Evolutionary conservation across 805 yeast species (phyloP), one percentile per base, ranked within the genome.

Genomic region (Monosporozyma solicola): DNA sequence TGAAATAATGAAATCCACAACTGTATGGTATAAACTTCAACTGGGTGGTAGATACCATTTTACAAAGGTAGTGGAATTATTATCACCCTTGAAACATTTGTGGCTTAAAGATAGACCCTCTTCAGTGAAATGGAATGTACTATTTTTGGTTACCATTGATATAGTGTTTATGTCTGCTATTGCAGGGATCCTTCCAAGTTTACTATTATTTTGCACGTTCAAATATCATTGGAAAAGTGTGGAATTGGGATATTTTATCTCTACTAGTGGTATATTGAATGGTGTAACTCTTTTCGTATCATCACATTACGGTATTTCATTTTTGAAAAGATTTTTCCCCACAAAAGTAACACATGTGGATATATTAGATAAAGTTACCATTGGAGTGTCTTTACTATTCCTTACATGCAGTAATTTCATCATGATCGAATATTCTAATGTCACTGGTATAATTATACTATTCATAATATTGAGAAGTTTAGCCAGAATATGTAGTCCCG

Each of bases 221-320:
- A 63, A 60, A 41, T 84, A 78, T 62, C 55, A 72, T 32, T 82
- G 90, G 85, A 65, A 64, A 11, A 73, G 85, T 22, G 74, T 71
- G 3, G 75, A 75, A 35, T 63, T 85, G 49, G 86, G 89, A 5
- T 74, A 76, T 51, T 77, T 77, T 50, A 66, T 85, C 50, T 80
- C 87, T 0, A 55, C 77, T 1, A 55, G 75, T 1, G 83, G 85
- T 54, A 54, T 79, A 2, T 63, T 77, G 2, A 73, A 78, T 56
- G 80, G 87, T 0, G 25, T 74, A 0, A 72, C 75, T 0, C 64
- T 86, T 47, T 72, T 83, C 13, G 51, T 77, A 0, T 50, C 81
- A 13, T 73, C 84, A 5, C 90, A 91, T 1, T 55, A 76, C 50
- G 57, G 73, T 59, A 70, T 73, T 50, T 68, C 59, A 31, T 67